Evolutionary conservation across 73 alveolate genomes (phyloP), one percentile per base, ranked within the genome.

Genomic region (Blepharisma stoltei): DNA sequence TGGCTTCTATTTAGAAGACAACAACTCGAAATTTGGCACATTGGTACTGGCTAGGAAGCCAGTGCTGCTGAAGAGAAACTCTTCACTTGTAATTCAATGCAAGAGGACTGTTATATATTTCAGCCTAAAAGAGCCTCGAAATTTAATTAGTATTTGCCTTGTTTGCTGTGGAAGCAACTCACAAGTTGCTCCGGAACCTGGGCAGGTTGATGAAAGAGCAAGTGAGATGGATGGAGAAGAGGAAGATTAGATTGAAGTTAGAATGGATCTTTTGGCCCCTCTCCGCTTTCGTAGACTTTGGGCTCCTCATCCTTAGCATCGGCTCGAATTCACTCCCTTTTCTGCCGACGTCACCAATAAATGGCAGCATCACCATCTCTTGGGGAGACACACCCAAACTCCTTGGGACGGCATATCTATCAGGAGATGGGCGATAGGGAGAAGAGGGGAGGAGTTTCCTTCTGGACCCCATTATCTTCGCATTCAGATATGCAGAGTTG

Each of bases 11-110:
- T 11, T 90, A 23, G 23, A 53, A 67, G 97, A 90, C 85, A 83
- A 83, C 50, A 81, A 82, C 53, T 71, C 89, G 32, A 90, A 90
- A 81, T 90, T 90, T 78, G 97, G 97, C 14, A 86, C 97, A 27
- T 67, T 90, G 8, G 80, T 65, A 3, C 21, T 71, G 11, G 27
- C 38, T n/a, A 9, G 5, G 5, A 69, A 69, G 43, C 54, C 11
- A 38, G 14, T 69, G n/a, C 11, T 25, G 25, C 55, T 69, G 69
- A 53, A 44, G 3, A 44, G 23, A n/a, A 20, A 44, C 11, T 14
- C 32, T n/a, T 18, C n/a, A 14, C 14, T 69, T 14, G 60, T 7
- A 69, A 46, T 69, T 14, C 65, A 69, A 69, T 14, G 18, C 60
- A 53, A 53, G 14, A 69, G 79, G 27, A 69, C 25, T 25, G 11